Evolutionary conservation across 345 rosid genomes (phyloP).

Genomic region (Populus pruinosa): DNA sequence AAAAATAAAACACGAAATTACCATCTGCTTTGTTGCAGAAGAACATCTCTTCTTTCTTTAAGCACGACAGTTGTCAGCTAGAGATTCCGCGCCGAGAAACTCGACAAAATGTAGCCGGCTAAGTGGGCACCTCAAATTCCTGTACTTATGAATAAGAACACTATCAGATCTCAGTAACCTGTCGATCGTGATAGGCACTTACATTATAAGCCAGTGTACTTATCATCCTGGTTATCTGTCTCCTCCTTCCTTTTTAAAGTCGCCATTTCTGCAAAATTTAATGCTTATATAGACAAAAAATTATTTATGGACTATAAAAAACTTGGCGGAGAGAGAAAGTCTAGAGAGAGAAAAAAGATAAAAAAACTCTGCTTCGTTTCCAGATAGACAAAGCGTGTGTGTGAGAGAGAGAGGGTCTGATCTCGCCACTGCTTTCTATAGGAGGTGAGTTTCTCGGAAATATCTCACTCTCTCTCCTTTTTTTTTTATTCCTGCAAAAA

Average conservation of each 20-base stretch:
- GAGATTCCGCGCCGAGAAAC: constrained; percentile 74
- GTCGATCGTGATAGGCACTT: neutral
- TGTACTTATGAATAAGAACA: neutral
- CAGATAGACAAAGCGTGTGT: constrained; percentile 17
- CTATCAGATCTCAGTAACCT: fast-evolving
- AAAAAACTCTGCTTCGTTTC: constrained; percentile 7
- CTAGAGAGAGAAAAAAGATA: constrained; percentile 7
- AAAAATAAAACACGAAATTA: neutral
- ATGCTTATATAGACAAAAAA: constrained; percentile 17
- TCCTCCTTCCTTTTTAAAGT: constrained; percentile 41
- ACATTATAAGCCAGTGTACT: fast-evolving
- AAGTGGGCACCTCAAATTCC: constrained; percentile 24
- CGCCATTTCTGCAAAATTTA: constrained; percentile 43
- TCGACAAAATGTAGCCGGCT: constrained; percentile 71
- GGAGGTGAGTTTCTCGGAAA: constrained; percentile 42
- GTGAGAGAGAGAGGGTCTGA: constrained; percentile 28
- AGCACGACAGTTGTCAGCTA: constrained; percentile 45
- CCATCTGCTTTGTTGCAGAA: neutral
- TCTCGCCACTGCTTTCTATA: constrained; percentile 21
- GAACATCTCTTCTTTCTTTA: neutral
- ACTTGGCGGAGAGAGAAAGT: constrained; percentile 17
- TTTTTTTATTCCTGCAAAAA: constrained; percentile 31
- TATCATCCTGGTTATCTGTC: constrained; percentile 52
- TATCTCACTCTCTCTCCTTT: constrained; percentile 15
- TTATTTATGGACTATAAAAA: constrained; percentile 19